Conservation (phyloP, 495 filamentous ascomycete genomes). For the Bacidia gigantensis region DNA sequence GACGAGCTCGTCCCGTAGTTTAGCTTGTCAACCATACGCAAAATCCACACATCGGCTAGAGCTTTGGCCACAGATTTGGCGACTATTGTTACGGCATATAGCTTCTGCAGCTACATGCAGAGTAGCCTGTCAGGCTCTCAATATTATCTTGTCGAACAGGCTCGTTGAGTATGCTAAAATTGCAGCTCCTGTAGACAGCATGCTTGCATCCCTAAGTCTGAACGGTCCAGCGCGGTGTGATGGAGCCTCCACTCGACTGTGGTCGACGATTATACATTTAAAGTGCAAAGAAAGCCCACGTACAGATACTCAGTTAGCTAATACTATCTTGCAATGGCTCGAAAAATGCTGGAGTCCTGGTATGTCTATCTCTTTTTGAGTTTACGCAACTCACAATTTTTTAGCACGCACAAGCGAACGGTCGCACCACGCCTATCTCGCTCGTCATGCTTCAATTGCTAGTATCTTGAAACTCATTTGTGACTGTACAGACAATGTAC, state of each 20-base stretch:
- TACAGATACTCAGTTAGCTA: constrained; percentile 46
- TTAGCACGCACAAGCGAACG: constrained; percentile 25
- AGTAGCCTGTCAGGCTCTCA: constrained; percentile 65
- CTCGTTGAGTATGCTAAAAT: constrained; percentile 50
- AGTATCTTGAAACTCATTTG: constrained; percentile 27
- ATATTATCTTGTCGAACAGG: constrained; percentile 46
- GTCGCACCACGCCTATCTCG: constrained; percentile 20
- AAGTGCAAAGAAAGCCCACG: constrained; percentile 50
- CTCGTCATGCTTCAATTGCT: constrained; percentile 22
- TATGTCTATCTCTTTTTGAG: constrained; percentile 23
- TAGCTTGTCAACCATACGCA: constrained; percentile 31
- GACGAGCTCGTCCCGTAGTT: constrained; percentile 20
- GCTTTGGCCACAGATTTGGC: constrained; percentile 64
- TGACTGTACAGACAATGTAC: constrained; percentile 23
- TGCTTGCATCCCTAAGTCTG: constrained; percentile 60
- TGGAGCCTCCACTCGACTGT: constrained; percentile 64
- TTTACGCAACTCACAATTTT: neutral
- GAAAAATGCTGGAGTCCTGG: constrained; percentile 66
- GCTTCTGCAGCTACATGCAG: constrained; percentile 59
- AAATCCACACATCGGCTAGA: constrained; percentile 20
- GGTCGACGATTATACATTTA: constrained; percentile 48
- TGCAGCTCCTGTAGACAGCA: constrained; percentile 48
- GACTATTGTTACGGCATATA: constrained; percentile 54
- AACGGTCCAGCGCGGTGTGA: constrained; percentile 69
- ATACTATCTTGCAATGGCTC: constrained; percentile 64